A percentile compares a stretch with the other conserved stretches of the same genome.
phyloP scores from a whole-genome alignment of 495 filamentous ascomycete species.

The Tuber aestivum region DNA sequence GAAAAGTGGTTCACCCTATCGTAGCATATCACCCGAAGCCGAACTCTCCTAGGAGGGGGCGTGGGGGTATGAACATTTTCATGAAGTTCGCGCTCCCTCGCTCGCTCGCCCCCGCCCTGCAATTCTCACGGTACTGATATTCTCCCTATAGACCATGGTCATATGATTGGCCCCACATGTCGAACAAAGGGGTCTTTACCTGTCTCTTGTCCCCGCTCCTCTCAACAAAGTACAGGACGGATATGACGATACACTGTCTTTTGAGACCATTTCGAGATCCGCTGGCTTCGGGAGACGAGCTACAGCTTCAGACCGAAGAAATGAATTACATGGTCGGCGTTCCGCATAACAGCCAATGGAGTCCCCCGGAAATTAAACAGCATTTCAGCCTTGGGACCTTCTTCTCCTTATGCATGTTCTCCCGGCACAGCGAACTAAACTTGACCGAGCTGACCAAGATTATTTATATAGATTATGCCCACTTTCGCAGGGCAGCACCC shows the following conservation, averaged over 20 bases:
- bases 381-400: conserved; percentile 26
- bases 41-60: background rate
- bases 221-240: conserved; percentile 35
- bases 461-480: conserved; percentile 25
- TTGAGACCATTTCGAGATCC: conserved; percentile 15
- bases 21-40: background rate
- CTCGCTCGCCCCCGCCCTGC: background rate
- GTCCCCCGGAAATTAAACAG: conserved; percentile 18
- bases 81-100: too few species aligned
- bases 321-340: background rate
- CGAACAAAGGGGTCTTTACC: conserved; percentile 21
- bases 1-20: background rate
- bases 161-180: conserved; percentile 27
- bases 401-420: conserved; percentile 35
- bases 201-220: conserved; percentile 25
- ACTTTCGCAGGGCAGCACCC: conserved; percentile 37
- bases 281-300: conserved; percentile 16
- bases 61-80: background rate
- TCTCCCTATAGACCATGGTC: conserved; percentile 19
- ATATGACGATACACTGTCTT: conserved; percentile 32
- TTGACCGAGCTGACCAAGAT: background rate
- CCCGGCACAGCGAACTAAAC: background rate
- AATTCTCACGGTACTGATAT: background rate
- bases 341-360: conserved; percentile 13
- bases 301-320: conserved; percentile 16